Evolutionary conservation across 768 basidiomycete genomes (phyloP).

Genomic region (Cantharellus anzutake): DNA sequence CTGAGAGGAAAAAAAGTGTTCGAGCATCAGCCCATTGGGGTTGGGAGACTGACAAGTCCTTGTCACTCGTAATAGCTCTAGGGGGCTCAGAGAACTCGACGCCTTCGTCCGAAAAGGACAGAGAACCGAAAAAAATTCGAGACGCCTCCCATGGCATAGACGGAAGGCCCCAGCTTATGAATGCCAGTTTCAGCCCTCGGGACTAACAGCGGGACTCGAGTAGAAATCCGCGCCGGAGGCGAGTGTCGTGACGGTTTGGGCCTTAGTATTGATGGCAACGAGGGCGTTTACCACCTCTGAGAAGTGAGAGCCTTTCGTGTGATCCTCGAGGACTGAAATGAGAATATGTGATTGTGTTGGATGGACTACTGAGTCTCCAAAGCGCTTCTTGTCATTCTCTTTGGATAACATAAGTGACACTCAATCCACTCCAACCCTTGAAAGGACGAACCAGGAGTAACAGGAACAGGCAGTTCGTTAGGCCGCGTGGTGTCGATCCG

Average conservation of each 20-base stretch:
- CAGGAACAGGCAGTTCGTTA: conserved; percentile 22
- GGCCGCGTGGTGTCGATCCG: conserved; percentile 11
- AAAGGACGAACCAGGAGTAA: conserved; percentile 38
- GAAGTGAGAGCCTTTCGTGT: conserved; percentile 31
- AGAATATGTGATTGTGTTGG: conserved; percentile 34
- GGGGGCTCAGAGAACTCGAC: conserved; percentile 22
- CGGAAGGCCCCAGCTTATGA: conserved; percentile 45
- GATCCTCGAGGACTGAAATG: conserved; percentile 50
- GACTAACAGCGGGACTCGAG: conserved; percentile 36
- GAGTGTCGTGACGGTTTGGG: conserved; percentile 27
- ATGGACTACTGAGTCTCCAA: conserved; percentile 41
- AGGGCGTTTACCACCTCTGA: conserved; percentile 37
- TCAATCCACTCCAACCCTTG: background rate
- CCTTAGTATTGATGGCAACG: conserved; percentile 31
- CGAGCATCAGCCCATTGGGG: conserved; percentile 41
- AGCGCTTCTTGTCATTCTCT: conserved; percentile 37
- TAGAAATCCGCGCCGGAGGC: conserved; percentile 55
- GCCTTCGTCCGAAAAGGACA: conserved; percentile 7
- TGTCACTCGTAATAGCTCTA: conserved; percentile 31
- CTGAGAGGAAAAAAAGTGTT: conserved; percentile 41
- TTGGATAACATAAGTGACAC: background rate
- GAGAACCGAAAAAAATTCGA: conserved; percentile 17
- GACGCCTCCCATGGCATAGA: conserved; percentile 58
- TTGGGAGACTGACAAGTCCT: conserved; percentile 34
- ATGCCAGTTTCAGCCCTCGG: conserved; percentile 39